phyloP scores from a whole-genome alignment of 2,329 filamentous ascomycete genomes.

The Cercospora berteroae region DNA sequence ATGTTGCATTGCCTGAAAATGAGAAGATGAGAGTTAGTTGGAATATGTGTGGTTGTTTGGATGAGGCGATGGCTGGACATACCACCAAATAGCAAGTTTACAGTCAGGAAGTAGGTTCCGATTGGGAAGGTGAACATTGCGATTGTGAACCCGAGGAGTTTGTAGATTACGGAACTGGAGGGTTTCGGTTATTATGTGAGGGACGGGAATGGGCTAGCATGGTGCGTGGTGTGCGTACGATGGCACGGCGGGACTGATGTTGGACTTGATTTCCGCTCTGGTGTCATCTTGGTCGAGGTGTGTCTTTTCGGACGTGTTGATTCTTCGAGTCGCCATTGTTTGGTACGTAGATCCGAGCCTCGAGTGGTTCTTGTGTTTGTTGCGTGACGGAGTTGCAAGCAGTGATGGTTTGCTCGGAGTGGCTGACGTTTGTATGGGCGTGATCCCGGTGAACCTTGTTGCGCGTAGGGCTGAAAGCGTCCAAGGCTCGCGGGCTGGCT shows the following conservation, averaged over 20 bases:
- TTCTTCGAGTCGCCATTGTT: constrained; percentile 68
- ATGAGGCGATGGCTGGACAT: constrained; percentile 30
- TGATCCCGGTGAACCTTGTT: background rate
- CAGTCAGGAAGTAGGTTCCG: constrained; percentile 79
- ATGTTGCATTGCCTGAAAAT: constrained; percentile 75
- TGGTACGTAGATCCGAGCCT: background rate
- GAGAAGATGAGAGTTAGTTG: background rate
- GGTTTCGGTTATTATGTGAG: constrained; percentile 1
- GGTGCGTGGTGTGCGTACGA: constrained; percentile 53
- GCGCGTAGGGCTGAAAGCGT: constrained; percentile 4
- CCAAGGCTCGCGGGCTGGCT: background rate
- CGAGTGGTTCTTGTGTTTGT: constrained; percentile 25
- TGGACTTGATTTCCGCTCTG: constrained; percentile 52
- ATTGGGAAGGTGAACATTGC: constrained; percentile 89
- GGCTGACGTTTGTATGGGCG: background rate
- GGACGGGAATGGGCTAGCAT: background rate
- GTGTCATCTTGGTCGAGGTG: constrained; percentile 50
- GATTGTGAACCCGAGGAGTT: constrained; percentile 83
- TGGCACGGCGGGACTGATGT: constrained; percentile 79
- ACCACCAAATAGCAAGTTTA: constrained; percentile 78
- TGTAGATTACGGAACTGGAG: constrained; percentile 75
- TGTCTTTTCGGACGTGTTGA: constrained; percentile 64
- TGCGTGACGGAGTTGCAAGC: background rate
- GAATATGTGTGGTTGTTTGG: background rate
- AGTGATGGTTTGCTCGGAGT: constrained; percentile 2